Evolutionary conservation across 257 asterid species (phyloP), one percentile per base, ranked within the genome.

Genomic region (Salvia splendens): DNA sequence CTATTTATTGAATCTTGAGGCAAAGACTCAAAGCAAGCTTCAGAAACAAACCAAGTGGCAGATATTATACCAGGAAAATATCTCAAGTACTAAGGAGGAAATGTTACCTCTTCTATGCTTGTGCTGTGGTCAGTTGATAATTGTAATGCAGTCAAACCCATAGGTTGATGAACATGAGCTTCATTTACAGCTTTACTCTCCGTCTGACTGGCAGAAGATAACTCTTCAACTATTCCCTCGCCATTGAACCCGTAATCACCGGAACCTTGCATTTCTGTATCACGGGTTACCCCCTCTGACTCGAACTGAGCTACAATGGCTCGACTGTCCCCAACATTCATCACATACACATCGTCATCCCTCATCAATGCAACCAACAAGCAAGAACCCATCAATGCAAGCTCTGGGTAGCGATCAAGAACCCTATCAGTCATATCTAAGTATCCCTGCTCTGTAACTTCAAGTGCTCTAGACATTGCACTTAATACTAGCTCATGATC

Each of bases 341-440:
- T 92, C 77, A 88, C 97, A 78, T 87, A 92, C 41, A 92, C 98
- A 67, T 89, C 98, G n/a, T 89, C 98, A 62, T 89, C 98, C 78
- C 95, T 92, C 98, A 92, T 92, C 84, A 89, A 81, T 0, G 73
- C 96, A 65, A 83, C 98, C 84, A 92, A 77, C 80, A 92, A 78
- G 76, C 98, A 92, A 73, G 98, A 92, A 62, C 98, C 98, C 97
- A 92, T 92, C 80, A 92, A 75, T 6, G 98, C 98, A 71, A 92
- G 90, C 80, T 92, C 98, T 6, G 97, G 98, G 73, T 89, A 89
- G 68, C 91, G 89, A 77, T 92, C 95, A 71, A 92, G 95, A 75
- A 92, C 87, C 84, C 87, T 89, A 70, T 92, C 95, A 0, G 96
- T 89, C 96, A 92, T 77, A 82, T 86, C 92, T 82, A 93, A 76